A percentile compares a stretch with the other conserved stretches of the same genome.
phyloP scores from a whole-genome alignment of 257 asterid species.

The Solanum pennellii region DNA sequence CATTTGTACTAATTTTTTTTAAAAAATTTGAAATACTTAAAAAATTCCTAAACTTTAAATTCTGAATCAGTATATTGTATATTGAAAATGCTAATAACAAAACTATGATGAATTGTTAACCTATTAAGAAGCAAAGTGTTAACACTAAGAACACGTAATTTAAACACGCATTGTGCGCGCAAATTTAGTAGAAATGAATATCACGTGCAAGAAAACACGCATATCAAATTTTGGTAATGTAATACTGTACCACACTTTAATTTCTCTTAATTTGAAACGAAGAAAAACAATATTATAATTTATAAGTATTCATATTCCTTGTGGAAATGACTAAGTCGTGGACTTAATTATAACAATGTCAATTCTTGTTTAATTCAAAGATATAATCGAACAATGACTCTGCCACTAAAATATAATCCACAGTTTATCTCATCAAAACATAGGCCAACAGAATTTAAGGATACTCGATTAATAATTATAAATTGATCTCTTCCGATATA shows the following conservation, averaged over 20 bases:
- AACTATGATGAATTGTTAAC: neutral
- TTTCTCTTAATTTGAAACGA: neutral
- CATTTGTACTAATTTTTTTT: too few relatives aligned
- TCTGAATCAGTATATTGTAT: too few relatives aligned
- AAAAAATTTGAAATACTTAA: too few relatives aligned
- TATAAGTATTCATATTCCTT: neutral
- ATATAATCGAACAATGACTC: neutral
- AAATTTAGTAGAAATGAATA: neutral
- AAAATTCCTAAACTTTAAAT: too few relatives aligned
- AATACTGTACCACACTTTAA: neutral
- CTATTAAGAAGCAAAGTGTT: neutral
- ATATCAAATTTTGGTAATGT: neutral
- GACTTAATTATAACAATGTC: neutral
- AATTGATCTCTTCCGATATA: neutral
- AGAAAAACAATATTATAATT: neutral
- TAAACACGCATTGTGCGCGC: neutral
- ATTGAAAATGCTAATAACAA: neutral
- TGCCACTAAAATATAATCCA: neutral
- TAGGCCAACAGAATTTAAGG: neutral
- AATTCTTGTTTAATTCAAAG: neutral
- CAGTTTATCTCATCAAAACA: neutral
- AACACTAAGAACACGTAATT: neutral
- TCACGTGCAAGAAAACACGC: neutral
- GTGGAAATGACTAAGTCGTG: neutral
- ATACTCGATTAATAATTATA: neutral